Percentiles rank a stretch among this genome's conserved stretches.
These are phyloP conservation scores for Protomyces macrosporus DNA, from an alignment of 1,139 yeast genomes.

Conservation along the genomic window DNA sequence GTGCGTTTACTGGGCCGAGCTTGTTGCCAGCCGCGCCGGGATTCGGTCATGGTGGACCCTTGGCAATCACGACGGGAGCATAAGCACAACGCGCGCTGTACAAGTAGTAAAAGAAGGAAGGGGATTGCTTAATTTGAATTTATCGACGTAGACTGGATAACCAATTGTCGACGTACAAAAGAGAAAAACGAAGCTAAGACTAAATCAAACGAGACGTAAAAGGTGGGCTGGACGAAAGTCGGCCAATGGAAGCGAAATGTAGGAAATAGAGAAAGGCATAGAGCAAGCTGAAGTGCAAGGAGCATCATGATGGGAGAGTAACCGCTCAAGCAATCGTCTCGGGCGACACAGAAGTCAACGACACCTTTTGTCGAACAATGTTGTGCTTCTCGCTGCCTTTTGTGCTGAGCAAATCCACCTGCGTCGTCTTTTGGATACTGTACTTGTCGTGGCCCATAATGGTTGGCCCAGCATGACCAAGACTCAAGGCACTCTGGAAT, in stretches of 20 bases:
- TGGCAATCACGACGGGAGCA: neutral
- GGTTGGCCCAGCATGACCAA: neutral
- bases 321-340: no score
- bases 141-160: neutral
- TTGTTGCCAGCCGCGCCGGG: neutral
- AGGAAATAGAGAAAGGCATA: neutral
- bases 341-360: neutral
- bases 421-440: neutral
- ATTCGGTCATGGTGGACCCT: neutral
- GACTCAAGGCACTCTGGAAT: neutral
- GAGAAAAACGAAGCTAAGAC: neutral
- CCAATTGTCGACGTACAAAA: neutral
- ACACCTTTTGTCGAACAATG: neutral
- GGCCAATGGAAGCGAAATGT: neutral
- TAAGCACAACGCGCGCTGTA: neutral
- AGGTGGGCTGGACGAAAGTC: neutral
- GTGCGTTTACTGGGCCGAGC: neutral
- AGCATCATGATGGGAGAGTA: no score
- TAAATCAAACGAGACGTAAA: no score
- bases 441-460: neutral
- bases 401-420: neutral
- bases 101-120: neutral
- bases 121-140: neutral
- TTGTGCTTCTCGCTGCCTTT: neutral
- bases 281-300: no score